Base-by-base conservation (phyloP, 441 rosid genomes). In the Gossypium davidsonii region DNA sequence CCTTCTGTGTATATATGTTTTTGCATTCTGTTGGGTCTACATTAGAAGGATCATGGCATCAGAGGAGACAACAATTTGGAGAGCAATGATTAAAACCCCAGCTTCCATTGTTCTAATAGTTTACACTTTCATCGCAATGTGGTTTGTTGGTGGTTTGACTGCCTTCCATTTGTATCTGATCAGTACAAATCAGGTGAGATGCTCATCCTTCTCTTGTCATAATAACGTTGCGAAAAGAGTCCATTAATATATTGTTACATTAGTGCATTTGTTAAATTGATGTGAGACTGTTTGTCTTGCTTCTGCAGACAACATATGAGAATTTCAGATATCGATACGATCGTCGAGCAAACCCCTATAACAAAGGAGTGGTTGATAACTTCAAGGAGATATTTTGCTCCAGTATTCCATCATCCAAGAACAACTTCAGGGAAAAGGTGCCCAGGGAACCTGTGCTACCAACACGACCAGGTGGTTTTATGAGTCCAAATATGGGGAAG, bases 401-500 rank as follows among this genome's bases (percentile, higher is more conserved):
- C 0, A 2, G 57, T 7, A 70, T 85, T 68, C 81, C 86, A 39
- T 14, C 70, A 52, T 80, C 86, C 51, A 83, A 81, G 79, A 76
- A 82, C 25, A 74, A 82, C 75, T 80, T 82, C 70, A 79, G 87
- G 60, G 87, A 68, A 72, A 74, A 65, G 77, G 81, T 84, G 44
- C 83, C 80, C 12, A 81, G 82, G 71, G 91, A 92, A 71, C 88
- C 90, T 26, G 84, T 79, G 10, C 59, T 85, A 60, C 89, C 91
- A 55, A 75, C 86, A 20, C 82, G 91, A 74, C 62, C 86, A 10
- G 89, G 85, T 4, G 87, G 96, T 66, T 92, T 90, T 70, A 89
- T 88, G 96, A 90, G 94, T 78, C 96, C 96, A 31, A 89, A 85
- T 80, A 89, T 90, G 94, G 97, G 96, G 52, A 92, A 86, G 82